These are phyloP conservation scores for Salvia rosmarinus DNA, from an alignment of 257 asterid species.

Conservation along the genomic window DNA sequence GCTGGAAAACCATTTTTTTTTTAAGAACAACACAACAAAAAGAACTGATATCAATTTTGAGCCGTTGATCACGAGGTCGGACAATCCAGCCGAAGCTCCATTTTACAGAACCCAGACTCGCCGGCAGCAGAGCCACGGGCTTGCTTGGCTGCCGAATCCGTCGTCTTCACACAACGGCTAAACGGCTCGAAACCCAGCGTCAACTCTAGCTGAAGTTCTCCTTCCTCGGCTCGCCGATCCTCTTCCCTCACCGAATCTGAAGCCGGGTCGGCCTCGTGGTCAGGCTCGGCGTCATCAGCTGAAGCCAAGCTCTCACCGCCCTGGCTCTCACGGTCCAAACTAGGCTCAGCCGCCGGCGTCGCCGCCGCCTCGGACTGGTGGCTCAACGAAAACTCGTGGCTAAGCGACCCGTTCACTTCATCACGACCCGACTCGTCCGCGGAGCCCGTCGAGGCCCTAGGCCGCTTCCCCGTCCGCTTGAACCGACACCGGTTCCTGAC, in stretches of 20 bases:
- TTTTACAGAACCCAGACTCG: slow-evolving; percentile 42
- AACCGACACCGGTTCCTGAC: slow-evolving; percentile 55
- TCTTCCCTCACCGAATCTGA: slow-evolving; percentile 15
- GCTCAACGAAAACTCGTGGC: slow-evolving; percentile 75
- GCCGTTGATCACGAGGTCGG: slow-evolving; percentile 39
- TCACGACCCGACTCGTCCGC: slow-evolving; percentile 29
- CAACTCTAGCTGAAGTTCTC: slow-evolving; percentile 66
- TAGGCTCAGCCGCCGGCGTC: slow-evolving; percentile 27
- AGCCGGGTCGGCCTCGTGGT: slow-evolving; percentile 21
- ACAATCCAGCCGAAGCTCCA: slow-evolving; percentile 59
- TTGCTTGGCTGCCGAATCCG: slow-evolving; percentile 20
- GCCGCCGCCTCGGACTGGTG: slow-evolving; percentile 59
- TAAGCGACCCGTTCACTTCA: slow-evolving; percentile 52
- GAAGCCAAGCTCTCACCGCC: slow-evolving; percentile 48
- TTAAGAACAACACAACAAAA: background rate
- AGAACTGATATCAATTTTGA: slow-evolving; percentile 18
- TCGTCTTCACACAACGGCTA: slow-evolving; percentile 31
- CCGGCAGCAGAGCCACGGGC: slow-evolving; percentile 28
- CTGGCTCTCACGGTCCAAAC: slow-evolving; percentile 41
- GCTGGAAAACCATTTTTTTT: background rate
- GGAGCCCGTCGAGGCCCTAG: slow-evolving; percentile 17
- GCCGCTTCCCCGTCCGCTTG: slow-evolving; percentile 50
- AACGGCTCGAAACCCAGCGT: slow-evolving; percentile 58
- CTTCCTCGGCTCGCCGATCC: slow-evolving; percentile 29
- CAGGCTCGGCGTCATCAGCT: slow-evolving; percentile 36